Percentiles rank a stretch among this genome's conserved stretches.
These are phyloP conservation scores for Dysphania ambrosioides DNA, from an alignment of 148 eudicot species.

Conservation along the genomic window DNA sequence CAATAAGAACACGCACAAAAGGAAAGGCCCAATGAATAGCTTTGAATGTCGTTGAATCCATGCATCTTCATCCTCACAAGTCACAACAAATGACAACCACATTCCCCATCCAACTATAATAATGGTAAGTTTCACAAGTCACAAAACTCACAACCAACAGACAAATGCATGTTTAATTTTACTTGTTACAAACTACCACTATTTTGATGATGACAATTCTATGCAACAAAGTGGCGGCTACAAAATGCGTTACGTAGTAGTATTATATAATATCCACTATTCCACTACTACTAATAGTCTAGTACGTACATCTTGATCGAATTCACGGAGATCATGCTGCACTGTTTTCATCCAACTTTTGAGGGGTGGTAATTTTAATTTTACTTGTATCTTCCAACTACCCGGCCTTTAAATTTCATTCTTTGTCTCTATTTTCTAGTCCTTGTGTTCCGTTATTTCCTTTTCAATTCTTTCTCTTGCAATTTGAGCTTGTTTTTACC, in stretches of 20 bases:
- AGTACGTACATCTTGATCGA: background rate
- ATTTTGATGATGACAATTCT: background rate
- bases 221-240: background rate
- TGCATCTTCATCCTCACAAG: background rate
- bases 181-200: background rate
- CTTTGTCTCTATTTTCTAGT: background rate
- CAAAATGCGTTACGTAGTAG: background rate
- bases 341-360: too few species aligned
- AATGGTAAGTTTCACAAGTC: too few species aligned
- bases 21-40: background rate
- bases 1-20: too few species aligned
- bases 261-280: too few species aligned
- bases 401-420: background rate
- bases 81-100: background rate
- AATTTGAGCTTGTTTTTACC: conserved; percentile 6
- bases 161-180: background rate
- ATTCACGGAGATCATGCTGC: background rate
- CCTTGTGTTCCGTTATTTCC: conserved; percentile 16
- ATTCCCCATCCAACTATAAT: background rate
- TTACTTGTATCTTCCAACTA: conserved; percentile 8
- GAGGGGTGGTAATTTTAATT: background rate
- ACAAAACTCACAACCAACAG: background rate
- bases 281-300: too few species aligned
- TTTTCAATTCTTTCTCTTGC: conserved; percentile 8
- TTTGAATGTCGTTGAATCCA: background rate